These are phyloP conservation scores for Endocalyx cinctus DNA, from an alignment of 2,329 filamentous ascomycete species.

Conservation along the genomic window DNA sequence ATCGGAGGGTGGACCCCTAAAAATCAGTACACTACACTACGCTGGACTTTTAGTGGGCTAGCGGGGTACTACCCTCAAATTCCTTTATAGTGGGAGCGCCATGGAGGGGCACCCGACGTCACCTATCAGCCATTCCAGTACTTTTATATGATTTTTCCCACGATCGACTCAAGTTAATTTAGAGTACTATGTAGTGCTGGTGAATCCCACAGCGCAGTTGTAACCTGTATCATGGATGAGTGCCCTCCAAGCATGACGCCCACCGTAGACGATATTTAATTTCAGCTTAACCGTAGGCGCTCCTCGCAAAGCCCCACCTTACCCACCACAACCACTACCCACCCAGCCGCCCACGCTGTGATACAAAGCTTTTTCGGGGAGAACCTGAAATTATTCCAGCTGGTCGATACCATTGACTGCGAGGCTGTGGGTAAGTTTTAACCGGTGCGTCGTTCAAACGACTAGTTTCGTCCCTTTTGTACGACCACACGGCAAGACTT, in stretches of 20 bases:
- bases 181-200: constrained; percentile 57
- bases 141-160: not conserved
- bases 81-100: constrained; percentile 74
- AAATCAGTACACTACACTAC: constrained; percentile 34
- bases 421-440: too few relatives aligned
- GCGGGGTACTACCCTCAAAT: too few relatives aligned
- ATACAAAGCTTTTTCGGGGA: too few relatives aligned
- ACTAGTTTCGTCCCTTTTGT: too few relatives aligned
- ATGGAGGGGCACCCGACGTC: constrained; percentile 53
- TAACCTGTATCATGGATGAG: constrained; percentile 93
- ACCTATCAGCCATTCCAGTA: not conserved
- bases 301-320: constrained; percentile 84
- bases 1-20: not conserved
- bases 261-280: constrained; percentile 84
- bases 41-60: constrained; percentile 91
- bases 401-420: too few relatives aligned
- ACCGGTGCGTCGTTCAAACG: too few relatives aligned
- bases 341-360: too few relatives aligned
- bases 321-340: too few relatives aligned
- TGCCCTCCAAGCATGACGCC: constrained; percentile 83
- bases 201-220: constrained; percentile 86
- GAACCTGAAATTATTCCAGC: too few relatives aligned
- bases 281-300: constrained; percentile 84
- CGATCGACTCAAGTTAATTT: not conserved
- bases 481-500: too few relatives aligned